Base-by-base conservation (phyloP, 371 early-diverging fungal species). In the Actinomortierella ambigua region DNA sequence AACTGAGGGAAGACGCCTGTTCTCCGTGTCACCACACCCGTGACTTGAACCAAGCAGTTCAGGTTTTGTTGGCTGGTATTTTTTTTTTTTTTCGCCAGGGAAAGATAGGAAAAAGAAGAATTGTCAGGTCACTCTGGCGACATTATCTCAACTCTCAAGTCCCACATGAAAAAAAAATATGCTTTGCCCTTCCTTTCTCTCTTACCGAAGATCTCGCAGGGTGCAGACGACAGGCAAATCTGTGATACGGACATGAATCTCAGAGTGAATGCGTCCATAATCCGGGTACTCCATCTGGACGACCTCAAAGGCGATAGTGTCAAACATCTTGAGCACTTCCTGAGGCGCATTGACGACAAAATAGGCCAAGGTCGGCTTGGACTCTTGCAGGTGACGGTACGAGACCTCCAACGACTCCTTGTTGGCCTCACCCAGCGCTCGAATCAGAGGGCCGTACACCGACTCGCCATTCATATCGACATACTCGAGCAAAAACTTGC, bases 1-100 rank as follows among this genome's bases (percentile, higher is more conserved):
- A 98, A 85, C 75, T 97, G 95, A 48, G 99, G 99, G 77, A 97
- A 97, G 4, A 99, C 97, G 47, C 92, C 91, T 1, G 96, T 93
- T 62, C 99, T 88, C 50, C 97, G 87, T 2, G 99, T 98, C 5
- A 99, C 98, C 0, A 99, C 97, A 60, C 99, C 99, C 34, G 85
- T 81, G 1, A 99, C 93, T 47, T 95, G 89, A 42, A 99, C 93
- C 42, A 99, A 84, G 48, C 90, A 91, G 79, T 98, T 98, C 63
- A 99, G 79, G 79, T 99, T 96, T 47, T 82, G 76, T 77, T 97
- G 96, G 63, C 84, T 85, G n/a, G 7, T 15, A 51, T 34, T 40
- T 6, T 7, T 17, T 59, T 15, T 24, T 11, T 26, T 23, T 54
- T 52, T n/a, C n/a, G n/a, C n/a, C n/a, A n/a, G n/a, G n/a, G n/a